A percentile compares a stretch with the other conserved stretches of the same genome.
phyloP scores from a whole-genome alignment of 2,329 filamentous ascomycete species.

The Botrytis pseudocinerea region DNA sequence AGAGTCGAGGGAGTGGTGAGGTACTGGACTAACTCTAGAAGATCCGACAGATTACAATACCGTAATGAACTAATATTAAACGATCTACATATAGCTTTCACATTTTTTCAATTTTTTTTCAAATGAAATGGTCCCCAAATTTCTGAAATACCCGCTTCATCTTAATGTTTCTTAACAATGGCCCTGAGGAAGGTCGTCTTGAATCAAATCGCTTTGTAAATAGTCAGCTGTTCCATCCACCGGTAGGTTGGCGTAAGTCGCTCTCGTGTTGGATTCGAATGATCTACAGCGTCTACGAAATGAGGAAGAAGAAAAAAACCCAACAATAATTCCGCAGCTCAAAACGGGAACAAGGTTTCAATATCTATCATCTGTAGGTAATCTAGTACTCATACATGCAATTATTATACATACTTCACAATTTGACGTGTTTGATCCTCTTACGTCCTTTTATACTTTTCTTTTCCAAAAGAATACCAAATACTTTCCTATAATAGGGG shows the following conservation, averaged over 20 bases:
- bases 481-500: conserved; percentile 11
- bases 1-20: background rate
- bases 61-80: conserved; percentile 8
- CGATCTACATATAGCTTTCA: conserved; percentile 17
- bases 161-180: background rate
- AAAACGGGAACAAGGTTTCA: conserved; percentile 17
- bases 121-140: conserved; percentile 9
- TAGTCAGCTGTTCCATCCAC: conserved; percentile 8
- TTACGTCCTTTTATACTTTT: background rate
- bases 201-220: background rate
- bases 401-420: conserved; percentile 14
- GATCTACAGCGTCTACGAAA: conserved; percentile 18
- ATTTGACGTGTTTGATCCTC: conserved; percentile 3
- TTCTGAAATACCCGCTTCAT: conserved; percentile 16
- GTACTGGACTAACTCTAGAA: background rate
- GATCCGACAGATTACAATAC: background rate
- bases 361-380: background rate
- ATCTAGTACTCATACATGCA: conserved; percentile 2
- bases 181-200: background rate
- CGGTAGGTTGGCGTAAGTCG: conserved; percentile 12
- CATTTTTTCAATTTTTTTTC: background rate
- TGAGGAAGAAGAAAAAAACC: background rate
- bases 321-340: conserved; percentile 7
- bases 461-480: conserved; percentile 8
- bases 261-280: conserved; percentile 18